Conservation (phyloP, 2,329 filamentous ascomycete genomes). For the Penicillium sclerotiorum region DNA sequence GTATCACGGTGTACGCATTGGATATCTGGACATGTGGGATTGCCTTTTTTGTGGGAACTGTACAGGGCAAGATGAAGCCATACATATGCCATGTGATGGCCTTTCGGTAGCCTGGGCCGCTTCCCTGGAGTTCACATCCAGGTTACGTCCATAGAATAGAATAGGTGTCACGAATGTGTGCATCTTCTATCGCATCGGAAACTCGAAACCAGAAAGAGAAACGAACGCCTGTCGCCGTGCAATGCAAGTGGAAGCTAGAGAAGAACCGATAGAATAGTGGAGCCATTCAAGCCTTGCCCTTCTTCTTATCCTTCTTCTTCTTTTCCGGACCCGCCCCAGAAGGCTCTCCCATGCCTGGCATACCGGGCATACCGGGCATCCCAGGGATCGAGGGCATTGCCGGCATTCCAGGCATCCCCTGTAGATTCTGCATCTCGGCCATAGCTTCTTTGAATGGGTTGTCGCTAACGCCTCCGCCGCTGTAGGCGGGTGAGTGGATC, state of each 20-base stretch:
- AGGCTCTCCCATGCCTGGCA: slow-evolving; percentile 44
- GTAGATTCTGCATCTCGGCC: slow-evolving; percentile 75
- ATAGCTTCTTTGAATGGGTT: slow-evolving; percentile 97
- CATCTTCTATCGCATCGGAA: slow-evolving; percentile 11
- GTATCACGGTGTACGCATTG: no score
- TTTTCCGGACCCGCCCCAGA: slow-evolving; percentile 36
- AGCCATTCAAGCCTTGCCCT: slow-evolving; percentile 43
- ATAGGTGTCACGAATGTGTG: slow-evolving; percentile 8
- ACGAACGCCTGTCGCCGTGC: slow-evolving; percentile 32
- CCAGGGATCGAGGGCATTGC: slow-evolving; percentile 51
- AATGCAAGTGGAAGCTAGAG: slow-evolving; percentile 37
- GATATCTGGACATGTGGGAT: no score
- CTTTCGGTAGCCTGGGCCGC: not conserved
- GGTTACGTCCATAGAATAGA: not conserved
- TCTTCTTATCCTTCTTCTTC: slow-evolving; percentile 56
- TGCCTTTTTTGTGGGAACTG: not conserved
- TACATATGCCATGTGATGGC: not conserved
- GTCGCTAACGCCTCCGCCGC: slow-evolving; percentile 89
- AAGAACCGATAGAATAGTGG: slow-evolving; percentile 7
- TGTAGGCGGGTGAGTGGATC: slow-evolving; percentile 84
- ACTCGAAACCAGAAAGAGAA: not conserved
- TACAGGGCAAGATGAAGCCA: not conserved
- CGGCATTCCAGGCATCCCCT: slow-evolving; percentile 46
- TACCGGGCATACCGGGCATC: slow-evolving; percentile 48
- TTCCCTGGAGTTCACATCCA: not conserved